These are phyloP conservation scores for Pleurozium schreberi DNA, from an alignment of 225 moss, liverwort and hornwort genomes.

Conservation along the genomic window DNA sequence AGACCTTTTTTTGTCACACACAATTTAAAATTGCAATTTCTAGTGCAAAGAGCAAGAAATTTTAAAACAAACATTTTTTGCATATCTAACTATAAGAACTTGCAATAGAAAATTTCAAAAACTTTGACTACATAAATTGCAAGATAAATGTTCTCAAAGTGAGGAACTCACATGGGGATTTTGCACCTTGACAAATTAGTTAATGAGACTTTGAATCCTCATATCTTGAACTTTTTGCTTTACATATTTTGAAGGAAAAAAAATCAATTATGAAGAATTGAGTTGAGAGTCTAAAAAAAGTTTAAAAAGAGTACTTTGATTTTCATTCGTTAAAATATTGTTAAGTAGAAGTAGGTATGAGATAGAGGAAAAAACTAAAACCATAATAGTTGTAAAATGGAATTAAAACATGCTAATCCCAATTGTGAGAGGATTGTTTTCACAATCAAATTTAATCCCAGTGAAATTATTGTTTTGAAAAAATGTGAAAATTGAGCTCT, in stretches of 20 bases:
- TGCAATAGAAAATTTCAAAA: no score
- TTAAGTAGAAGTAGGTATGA: no score
- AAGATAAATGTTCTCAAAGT: no score
- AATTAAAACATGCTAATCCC: not conserved
- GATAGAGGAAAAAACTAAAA: not conserved
- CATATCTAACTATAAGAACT: no score
- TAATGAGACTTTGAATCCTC: not conserved
- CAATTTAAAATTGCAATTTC: no score
- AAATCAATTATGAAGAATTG: not conserved
- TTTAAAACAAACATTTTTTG: no score
- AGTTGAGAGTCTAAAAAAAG: not conserved
- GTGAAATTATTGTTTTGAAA: not conserved
- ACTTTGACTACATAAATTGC: no score
- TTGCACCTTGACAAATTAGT: not conserved
- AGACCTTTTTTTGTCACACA: no score
- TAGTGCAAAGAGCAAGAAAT: no score
- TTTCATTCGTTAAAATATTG: no score
- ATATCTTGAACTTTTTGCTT: not conserved
- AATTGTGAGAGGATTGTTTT: not conserved
- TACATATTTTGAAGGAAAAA: not conserved
- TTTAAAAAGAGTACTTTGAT: no score
- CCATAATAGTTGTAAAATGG: not conserved
- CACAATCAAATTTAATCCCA: not conserved
- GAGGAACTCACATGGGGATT: no score
- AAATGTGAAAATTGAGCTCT: not conserved